phyloP scores from a whole-genome alignment of 768 basidiomycete genomes.

The Lactarius vividus region DNA sequence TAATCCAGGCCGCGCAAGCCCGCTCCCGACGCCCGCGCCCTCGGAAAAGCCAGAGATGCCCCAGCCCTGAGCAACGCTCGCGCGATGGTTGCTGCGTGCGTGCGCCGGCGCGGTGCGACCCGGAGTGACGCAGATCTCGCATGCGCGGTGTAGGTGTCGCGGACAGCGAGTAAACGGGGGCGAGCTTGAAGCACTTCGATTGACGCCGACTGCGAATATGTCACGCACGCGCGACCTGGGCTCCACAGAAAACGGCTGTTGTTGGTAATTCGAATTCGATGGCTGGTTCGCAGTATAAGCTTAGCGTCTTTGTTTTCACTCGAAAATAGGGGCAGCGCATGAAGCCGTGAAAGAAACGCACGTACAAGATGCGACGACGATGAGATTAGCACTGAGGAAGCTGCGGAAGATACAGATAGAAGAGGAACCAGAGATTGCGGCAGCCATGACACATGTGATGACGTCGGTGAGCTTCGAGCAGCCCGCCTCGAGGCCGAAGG shows the following conservation, averaged over 20 bases:
- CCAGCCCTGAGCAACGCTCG: conserved; percentile 36
- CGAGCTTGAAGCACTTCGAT: conserved; percentile 59
- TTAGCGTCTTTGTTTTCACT: conserved; percentile 9
- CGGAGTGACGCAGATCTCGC: conserved; percentile 74
- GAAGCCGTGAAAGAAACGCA: conserved; percentile 22
- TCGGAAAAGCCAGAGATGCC: conserved; percentile 75
- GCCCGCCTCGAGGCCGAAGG: conserved; percentile 20
- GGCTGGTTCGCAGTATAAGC: conserved; percentile 25
- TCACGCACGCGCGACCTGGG: conserved; percentile 42
- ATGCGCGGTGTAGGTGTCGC: conserved; percentile 68
- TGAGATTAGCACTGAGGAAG: not conserved
- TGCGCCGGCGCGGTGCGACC: conserved; percentile 37
- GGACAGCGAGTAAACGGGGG: conserved; percentile 66
- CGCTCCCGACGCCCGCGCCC: conserved; percentile 69
- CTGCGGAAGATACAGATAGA: conserved; percentile 31
- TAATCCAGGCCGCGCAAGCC: conserved; percentile 55
- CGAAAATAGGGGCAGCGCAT: not conserved
- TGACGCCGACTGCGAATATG: conserved; percentile 60
- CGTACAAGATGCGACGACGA: conserved; percentile 32
- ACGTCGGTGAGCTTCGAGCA: conserved; percentile 28
- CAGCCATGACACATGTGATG: not conserved
- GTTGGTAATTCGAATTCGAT: conserved; percentile 3
- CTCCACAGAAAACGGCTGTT: conserved; percentile 25
- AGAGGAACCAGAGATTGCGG: conserved; percentile 27
- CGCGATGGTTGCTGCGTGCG: conserved; percentile 13